Evolutionary conservation across 2,329 filamentous ascomycete genomes (phyloP), one percentile per base, ranked within the genome.

Genomic region (Ophioceras dolichostomum): DNA sequence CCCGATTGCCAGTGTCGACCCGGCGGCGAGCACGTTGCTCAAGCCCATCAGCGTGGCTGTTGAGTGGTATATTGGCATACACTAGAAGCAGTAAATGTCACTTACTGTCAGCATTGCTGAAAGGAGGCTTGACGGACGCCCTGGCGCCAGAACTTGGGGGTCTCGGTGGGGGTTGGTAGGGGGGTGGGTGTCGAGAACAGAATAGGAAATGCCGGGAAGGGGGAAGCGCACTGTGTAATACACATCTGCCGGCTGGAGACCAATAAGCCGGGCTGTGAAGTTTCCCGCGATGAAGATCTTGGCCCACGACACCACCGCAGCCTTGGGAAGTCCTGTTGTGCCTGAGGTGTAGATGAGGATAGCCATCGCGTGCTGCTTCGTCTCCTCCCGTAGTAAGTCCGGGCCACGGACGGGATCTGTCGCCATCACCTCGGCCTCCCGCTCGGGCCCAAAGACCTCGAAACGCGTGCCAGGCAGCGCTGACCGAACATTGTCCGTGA

Each of bases 1-100:
- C 33, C 83, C 82, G 13, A 94, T 59, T 19, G 83, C 73, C 36
- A 88, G 62, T 0, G 85, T 83, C 27, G 67, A 70, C 30, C 79
- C 80, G 1, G 60, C 58, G 38, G 68, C 55, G 22, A 91, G 55
- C 18, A 73, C 69, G 33, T 74, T 65, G 34, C 68, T 57, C 40
- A 88, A 72, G 18, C 79, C 83, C 31, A 94, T 67, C 6, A 91
- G 48, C 4, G 74, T 63, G 10, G 83, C 87, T 0, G 86, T 85
- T 29, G 81, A 80, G 61, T 94, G 87, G 53, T 94, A 94, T 6
- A 94, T 67, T 0, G 87, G 87, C 84, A 94, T 93, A 39, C 79
- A 79, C 79, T 83, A 42, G 16, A 29, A 8, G 9, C 3, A n/a
- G n/a, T n/a, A n/a, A n/a, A 17, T 19, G 14, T 32, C 13, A 19